These are phyloP conservation scores for Ophiostoma pallidulum DNA, from an alignment of 2,329 filamentous ascomycete species.

Conservation along the genomic window DNA sequence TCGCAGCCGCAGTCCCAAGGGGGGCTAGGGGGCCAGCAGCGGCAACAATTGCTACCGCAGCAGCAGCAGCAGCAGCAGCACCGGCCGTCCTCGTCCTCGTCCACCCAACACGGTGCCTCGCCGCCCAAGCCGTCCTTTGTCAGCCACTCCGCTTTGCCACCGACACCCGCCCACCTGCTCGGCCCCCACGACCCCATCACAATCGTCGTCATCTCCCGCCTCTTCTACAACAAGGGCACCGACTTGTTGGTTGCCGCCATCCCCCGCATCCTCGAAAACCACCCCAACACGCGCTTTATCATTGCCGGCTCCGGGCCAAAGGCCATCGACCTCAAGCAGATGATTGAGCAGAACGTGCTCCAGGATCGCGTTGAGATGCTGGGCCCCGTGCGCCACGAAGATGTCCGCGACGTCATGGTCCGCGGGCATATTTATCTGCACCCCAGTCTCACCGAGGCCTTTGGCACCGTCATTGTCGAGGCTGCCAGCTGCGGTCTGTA, in stretches of 20 bases:
- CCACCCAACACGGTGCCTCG: slow-evolving; percentile 3
- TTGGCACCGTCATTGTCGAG: slow-evolving; percentile 96
- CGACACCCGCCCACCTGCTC: slow-evolving; percentile 54
- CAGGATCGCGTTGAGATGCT: slow-evolving; percentile 91
- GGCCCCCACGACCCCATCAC: slow-evolving; percentile 82
- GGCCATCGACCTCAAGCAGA: slow-evolving; percentile 94
- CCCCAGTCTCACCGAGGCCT: slow-evolving; percentile 89
- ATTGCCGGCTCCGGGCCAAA: slow-evolving; percentile 95
- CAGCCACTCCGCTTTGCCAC: slow-evolving; percentile 17
- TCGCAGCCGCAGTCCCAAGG: slow-evolving; percentile 17
- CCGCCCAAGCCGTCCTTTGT: slow-evolving; percentile 26
- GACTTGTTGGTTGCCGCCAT: slow-evolving; percentile 95
- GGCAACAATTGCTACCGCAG: background rate
- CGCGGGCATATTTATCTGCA: slow-evolving; percentile 94
- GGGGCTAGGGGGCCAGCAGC: background rate
- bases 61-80: background rate
- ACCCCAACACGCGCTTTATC: slow-evolving; percentile 92
- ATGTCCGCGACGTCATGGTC: slow-evolving; percentile 96
- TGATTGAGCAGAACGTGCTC: slow-evolving; percentile 89
- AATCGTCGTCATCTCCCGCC: slow-evolving; percentile 90
- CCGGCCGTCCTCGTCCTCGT: background rate
- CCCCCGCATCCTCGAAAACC: slow-evolving; percentile 76
- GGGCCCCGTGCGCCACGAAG: slow-evolving; percentile 86
- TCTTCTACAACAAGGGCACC: slow-evolving; percentile 98
- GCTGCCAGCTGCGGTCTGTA: slow-evolving; percentile 93